Percentiles rank a stretch among this genome's conserved stretches.
Evolutionary conservation across 495 filamentous ascomycete species (phyloP).

Genomic region (Wilcoxina mikolae): DNA sequence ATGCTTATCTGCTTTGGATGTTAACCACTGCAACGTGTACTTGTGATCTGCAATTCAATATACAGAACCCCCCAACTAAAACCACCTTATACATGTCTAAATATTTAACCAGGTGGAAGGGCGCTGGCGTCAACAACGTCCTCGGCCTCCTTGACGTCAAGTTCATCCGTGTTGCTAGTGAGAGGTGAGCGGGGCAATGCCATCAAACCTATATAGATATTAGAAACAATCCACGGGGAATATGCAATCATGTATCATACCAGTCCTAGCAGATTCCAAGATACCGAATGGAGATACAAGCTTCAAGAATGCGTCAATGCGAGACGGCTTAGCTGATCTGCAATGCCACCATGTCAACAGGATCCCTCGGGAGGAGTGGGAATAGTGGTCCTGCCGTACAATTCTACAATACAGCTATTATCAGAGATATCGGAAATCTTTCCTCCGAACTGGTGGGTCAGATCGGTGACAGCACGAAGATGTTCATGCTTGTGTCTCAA

Average conservation of each 20-base stretch:
- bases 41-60: background rate
- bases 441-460: constrained; percentile 93
- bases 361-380: too few relatives aligned
- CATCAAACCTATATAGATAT: constrained; percentile 55
- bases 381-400: constrained; percentile 63
- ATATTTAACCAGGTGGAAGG: constrained; percentile 71
- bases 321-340: constrained; percentile 78
- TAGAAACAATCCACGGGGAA: background rate
- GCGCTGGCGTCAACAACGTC: constrained; percentile 84
- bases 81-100: background rate
- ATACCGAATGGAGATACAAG: constrained; percentile 91
- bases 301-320: constrained; percentile 97
- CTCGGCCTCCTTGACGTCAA: constrained; percentile 71
- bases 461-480: constrained; percentile 79
- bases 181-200: constrained; percentile 87
- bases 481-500: constrained; percentile 94
- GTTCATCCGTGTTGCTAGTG: constrained; percentile 52
- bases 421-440: constrained; percentile 96
- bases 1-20: too few relatives aligned
- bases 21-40: too few relatives aligned
- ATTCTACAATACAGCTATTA: constrained; percentile 93
- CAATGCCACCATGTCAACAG: too few relatives aligned
- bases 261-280: constrained; percentile 81
- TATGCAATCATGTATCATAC: constrained; percentile 2
- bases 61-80: too few relatives aligned